Evolutionary conservation across 1,139 yeast genomes (phyloP).

Genomic region (Hyphopichia pseudoburtonii): DNA sequence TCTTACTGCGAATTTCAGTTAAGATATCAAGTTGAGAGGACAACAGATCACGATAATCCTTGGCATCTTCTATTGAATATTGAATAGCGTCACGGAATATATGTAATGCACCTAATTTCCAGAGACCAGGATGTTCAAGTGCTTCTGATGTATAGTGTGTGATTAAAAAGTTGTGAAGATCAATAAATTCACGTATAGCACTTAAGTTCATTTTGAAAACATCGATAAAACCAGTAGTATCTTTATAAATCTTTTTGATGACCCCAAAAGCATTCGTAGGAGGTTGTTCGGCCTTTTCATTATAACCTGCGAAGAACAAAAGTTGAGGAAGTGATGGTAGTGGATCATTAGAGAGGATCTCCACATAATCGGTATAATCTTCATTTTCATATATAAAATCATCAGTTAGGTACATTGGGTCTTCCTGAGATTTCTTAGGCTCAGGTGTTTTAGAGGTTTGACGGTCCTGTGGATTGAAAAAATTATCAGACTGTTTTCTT

Average conservation of each 20-base stretch:
- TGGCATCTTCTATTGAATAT: no score
- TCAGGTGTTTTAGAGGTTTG: no score
- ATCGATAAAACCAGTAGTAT: neutral
- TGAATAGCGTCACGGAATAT: constrained; percentile 1
- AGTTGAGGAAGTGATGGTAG: neutral
- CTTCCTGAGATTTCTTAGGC: no score
- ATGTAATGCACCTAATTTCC: constrained; percentile 5
- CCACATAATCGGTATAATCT: neutral
- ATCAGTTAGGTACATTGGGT: no score
- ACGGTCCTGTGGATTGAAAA: no score
- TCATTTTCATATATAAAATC: neutral
- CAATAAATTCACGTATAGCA: neutral
- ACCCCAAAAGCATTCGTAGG: neutral
- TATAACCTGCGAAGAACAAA: constrained; percentile 2
- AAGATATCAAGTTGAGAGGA: constrained; percentile 5
- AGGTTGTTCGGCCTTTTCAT: neutral
- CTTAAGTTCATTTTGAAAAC: neutral
- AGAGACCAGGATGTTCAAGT: constrained; percentile 2
- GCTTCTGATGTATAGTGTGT: neutral
- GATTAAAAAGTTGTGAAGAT: neutral
- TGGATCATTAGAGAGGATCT: neutral
- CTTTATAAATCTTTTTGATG: neutral
- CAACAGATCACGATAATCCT: no score
- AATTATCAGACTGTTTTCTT: neutral
- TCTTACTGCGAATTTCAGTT: constrained; percentile 5